These are phyloP conservation scores for Neurospora sp. DNA, from an alignment of 495 filamentous ascomycete genomes.

Conservation along the genomic window DNA sequence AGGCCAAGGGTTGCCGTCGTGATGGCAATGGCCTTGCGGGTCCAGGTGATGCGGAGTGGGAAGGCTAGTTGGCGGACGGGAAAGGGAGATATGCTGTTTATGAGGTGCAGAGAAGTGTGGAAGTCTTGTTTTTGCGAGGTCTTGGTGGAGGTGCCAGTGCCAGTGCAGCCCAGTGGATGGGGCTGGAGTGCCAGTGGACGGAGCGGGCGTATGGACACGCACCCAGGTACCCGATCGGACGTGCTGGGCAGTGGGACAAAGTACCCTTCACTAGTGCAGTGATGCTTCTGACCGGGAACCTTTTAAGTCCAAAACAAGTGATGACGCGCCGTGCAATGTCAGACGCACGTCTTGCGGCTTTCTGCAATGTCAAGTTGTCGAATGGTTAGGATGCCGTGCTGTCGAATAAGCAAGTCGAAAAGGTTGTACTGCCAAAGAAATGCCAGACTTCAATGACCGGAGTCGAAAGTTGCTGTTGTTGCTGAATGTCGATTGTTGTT, in stretches of 20 bases:
- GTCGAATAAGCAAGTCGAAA: neutral
- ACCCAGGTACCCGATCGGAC: constrained; percentile 17
- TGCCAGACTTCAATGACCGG: neutral
- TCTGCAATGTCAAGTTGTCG: neutral
- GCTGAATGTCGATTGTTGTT: neutral
- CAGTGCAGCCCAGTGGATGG: constrained; percentile 8
- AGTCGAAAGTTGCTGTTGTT: neutral
- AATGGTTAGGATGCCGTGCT: neutral
- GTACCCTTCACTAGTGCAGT: constrained; percentile 19
- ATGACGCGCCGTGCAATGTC: neutral
- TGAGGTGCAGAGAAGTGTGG: constrained; percentile 5
- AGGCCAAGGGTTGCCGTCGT: constrained; percentile 10
- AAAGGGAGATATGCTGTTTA: constrained; percentile 11
- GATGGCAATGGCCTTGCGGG: constrained; percentile 11
- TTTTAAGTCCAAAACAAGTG: neutral
- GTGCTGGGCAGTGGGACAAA: constrained; percentile 15
- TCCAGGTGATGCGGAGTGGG: constrained; percentile 9
- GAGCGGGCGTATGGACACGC: constrained; percentile 16
- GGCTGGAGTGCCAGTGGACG: constrained; percentile 9
- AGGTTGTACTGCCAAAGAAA: neutral
- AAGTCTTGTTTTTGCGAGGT: constrained; percentile 26
- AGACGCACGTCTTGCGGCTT: neutral
- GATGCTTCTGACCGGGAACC: neutral
- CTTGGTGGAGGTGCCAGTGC: constrained; percentile 19
- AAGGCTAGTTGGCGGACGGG: constrained; percentile 7